Evolutionary conservation across 2,329 filamentous ascomycete genomes (phyloP).

Genomic region (Colletotrichum karsti): DNA sequence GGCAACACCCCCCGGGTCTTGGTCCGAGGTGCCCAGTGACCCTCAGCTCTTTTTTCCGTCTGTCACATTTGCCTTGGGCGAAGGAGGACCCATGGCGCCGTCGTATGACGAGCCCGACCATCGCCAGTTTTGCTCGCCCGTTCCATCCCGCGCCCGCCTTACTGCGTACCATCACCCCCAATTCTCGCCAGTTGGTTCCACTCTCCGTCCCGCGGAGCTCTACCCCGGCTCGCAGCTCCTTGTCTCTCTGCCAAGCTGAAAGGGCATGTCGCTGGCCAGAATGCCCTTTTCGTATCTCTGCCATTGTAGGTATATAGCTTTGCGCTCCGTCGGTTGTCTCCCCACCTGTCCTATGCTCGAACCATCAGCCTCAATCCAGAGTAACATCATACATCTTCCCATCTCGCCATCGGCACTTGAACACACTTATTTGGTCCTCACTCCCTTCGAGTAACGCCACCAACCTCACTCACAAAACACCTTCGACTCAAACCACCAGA

Average conservation of each 20-base stretch:
- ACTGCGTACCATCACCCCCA: conserved; percentile 7
- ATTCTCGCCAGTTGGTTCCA: conserved; percentile 7
- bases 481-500: neutral
- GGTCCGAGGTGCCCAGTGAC: neutral
- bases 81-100: neutral
- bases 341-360: conserved; percentile 23
- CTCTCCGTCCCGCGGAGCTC: conserved; percentile 5
- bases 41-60: neutral
- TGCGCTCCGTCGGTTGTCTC: conserved; percentile 14
- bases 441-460: conserved; percentile 19
- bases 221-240: neutral
- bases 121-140: conserved; percentile 23
- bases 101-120: conserved; percentile 26
- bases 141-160: conserved; percentile 20
- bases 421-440: conserved; percentile 1
- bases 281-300: neutral
- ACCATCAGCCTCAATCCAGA: conserved; percentile 18
- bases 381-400: conserved; percentile 8
- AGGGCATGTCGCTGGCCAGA: neutral
- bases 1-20: neutral
- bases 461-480: neutral
- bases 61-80: conserved; percentile 12
- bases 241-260: neutral
- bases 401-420: conserved; percentile 15
- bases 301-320: conserved; percentile 24